Conservation (phyloP, 331 rosid genomes). For the Malus hybrid region DNA sequence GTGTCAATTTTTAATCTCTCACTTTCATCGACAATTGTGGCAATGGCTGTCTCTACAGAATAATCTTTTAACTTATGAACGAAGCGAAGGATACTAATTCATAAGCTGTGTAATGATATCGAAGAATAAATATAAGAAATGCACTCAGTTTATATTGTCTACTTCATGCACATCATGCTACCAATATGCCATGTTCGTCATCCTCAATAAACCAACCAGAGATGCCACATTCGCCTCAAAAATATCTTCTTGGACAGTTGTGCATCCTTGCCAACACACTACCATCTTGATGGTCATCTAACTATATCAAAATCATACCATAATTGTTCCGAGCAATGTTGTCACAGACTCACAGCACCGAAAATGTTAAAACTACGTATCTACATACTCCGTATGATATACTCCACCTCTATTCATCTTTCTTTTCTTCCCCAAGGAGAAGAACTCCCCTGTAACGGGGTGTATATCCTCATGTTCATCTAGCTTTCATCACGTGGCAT, state of each 20-base stretch:
- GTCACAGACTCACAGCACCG: no score
- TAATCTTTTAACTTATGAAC: slow-evolving; percentile 45
- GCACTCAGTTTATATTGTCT: no score
- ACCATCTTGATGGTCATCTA: background rate
- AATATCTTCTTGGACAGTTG: background rate
- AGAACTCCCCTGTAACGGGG: no score
- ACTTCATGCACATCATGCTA: background rate
- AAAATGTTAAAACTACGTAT: no score
- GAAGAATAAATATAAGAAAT: background rate
- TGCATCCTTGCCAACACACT: background rate
- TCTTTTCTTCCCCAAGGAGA: no score
- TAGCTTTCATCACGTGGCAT: no score
- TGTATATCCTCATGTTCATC: no score
- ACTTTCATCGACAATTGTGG: slow-evolving; percentile 53
- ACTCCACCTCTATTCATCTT: no score
- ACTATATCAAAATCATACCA: no score
- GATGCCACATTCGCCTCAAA: background rate
- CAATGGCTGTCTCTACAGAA: slow-evolving; percentile 55
- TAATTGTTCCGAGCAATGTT: no score
- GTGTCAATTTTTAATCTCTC: slow-evolving; percentile 40
- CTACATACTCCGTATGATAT: no score
- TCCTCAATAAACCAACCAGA: background rate
- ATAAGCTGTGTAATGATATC: background rate
- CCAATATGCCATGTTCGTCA: background rate
- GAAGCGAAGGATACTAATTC: background rate